Evolutionary conservation across 495 filamentous ascomycete genomes (phyloP).

Genomic region (Penicillium antarcticum): DNA sequence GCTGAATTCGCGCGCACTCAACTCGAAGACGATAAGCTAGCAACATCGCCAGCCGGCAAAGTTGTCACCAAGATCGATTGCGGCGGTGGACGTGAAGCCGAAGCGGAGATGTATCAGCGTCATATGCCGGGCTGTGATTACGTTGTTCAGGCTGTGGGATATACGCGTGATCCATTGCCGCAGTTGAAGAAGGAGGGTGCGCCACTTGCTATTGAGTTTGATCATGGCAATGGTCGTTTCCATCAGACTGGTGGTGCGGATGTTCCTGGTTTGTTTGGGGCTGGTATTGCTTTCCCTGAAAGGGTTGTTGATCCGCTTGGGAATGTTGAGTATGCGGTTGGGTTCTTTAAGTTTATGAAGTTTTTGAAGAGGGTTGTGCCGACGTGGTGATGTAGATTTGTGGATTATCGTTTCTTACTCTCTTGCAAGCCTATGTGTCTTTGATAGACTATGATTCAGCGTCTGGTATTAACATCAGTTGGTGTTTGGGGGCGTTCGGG

Average conservation of each 20-base stretch:
- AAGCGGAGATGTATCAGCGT: constrained; percentile 37
- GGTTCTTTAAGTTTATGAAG: constrained; percentile 63
- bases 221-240: constrained; percentile 50
- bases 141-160: constrained; percentile 56
- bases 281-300: constrained; percentile 61
- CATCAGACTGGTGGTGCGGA: constrained; percentile 28
- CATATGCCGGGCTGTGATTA: constrained; percentile 48
- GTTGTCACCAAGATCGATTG: constrained; percentile 50
- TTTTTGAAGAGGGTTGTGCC: constrained; percentile 52
- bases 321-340: constrained; percentile 60
- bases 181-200: constrained; percentile 29
- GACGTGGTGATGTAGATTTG: constrained; percentile 28
- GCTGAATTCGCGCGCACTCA: constrained; percentile 56
- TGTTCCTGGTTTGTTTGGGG: constrained; percentile 52
- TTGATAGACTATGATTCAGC: not conserved
- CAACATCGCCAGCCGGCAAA: constrained; percentile 44
- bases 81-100: constrained; percentile 31
- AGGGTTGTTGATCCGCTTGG: constrained; percentile 56
- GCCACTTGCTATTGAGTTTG: constrained; percentile 39
- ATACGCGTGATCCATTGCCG: constrained; percentile 47
- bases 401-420: not conserved
- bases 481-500: not conserved
- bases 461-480: not conserved
- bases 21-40: constrained; percentile 49
- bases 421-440: not conserved